Evolutionary conservation across 257 asterid species (phyloP).

Genomic region (Solanum tacnaense): DNA sequence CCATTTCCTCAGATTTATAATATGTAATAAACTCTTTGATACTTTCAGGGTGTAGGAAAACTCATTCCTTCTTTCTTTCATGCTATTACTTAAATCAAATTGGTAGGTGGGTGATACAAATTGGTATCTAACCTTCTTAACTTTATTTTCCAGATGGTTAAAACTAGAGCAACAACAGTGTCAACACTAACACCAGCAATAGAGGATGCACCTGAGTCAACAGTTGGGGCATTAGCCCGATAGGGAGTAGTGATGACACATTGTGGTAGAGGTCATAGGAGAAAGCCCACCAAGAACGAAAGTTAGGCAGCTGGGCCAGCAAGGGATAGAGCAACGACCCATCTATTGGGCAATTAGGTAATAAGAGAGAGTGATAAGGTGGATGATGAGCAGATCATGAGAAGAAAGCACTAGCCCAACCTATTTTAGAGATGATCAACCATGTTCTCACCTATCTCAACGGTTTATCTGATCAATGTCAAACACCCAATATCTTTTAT

Average conservation of each 20-base stretch:
- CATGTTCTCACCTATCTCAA: background rate
- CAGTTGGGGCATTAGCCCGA: background rate
- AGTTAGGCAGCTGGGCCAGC: background rate
- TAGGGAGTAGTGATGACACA: background rate
- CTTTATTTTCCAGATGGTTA: background rate
- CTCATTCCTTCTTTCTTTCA: background rate
- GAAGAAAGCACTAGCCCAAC: background rate
- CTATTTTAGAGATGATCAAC: background rate
- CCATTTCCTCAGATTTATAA: background rate
- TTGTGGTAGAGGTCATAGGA: background rate
- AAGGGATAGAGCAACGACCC: background rate
- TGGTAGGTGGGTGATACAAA: background rate
- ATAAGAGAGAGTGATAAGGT: background rate
- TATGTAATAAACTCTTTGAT: background rate
- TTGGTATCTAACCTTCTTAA: background rate
- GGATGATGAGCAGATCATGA: background rate
- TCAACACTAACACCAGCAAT: background rate
- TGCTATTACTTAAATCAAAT: background rate
- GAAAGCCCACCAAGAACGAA: background rate
- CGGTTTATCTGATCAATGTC: background rate
- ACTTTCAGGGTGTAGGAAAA: background rate
- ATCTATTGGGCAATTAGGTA: background rate
- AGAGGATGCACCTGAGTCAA: background rate
- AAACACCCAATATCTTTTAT: background rate
- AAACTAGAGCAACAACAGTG: background rate